Evolutionary conservation across 2,329 filamentous ascomycete genomes (phyloP).

Genomic region (Samsoniella hepiali): DNA sequence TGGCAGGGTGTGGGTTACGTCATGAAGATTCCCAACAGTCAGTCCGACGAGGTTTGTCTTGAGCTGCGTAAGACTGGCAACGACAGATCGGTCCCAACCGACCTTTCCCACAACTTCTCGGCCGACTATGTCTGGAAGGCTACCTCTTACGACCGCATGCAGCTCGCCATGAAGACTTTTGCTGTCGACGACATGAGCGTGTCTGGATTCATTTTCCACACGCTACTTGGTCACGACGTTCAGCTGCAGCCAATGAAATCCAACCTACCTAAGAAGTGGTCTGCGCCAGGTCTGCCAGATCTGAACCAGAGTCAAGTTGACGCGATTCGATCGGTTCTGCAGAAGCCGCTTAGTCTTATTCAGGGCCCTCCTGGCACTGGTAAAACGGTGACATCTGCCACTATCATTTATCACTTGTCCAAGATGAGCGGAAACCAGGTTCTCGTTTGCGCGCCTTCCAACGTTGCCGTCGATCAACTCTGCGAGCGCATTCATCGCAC

Average conservation of each 20-base stretch:
- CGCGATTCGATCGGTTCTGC: conserved; percentile 91
- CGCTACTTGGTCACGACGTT: conserved; percentile 91
- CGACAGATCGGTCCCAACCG: conserved; percentile 92
- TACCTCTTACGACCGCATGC: conserved; percentile 98
- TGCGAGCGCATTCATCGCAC: conserved; percentile 96
- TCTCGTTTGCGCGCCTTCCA: conserved; percentile 93
- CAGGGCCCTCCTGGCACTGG: conserved; percentile 96
- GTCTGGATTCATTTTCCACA: conserved; percentile 98
- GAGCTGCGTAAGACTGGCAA: conserved; percentile 92
- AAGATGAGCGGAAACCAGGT: conserved; percentile 95
- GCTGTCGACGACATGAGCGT: conserved; percentile 97
- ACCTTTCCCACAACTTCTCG: conserved; percentile 96
- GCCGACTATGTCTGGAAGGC: conserved; percentile 99
- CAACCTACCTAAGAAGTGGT: conserved; percentile 93
- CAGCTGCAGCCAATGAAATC: conserved; percentile 94
- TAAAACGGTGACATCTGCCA: conserved; percentile 97
- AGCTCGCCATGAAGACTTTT: conserved; percentile 98
- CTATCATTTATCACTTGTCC: conserved; percentile 95
- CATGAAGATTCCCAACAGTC: conserved; percentile 98
- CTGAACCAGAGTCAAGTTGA: conserved; percentile 94
- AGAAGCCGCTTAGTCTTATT: conserved; percentile 91
- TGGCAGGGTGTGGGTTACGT: conserved; percentile 99
- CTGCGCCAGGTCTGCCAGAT: conserved; percentile 88
- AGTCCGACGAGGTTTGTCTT: conserved; percentile 94
- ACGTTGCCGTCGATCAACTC: conserved; percentile 96